These are phyloP conservation scores for Leccinellum luteum DNA, from an alignment of 768 basidiomycete species.

Conservation along the genomic window DNA sequence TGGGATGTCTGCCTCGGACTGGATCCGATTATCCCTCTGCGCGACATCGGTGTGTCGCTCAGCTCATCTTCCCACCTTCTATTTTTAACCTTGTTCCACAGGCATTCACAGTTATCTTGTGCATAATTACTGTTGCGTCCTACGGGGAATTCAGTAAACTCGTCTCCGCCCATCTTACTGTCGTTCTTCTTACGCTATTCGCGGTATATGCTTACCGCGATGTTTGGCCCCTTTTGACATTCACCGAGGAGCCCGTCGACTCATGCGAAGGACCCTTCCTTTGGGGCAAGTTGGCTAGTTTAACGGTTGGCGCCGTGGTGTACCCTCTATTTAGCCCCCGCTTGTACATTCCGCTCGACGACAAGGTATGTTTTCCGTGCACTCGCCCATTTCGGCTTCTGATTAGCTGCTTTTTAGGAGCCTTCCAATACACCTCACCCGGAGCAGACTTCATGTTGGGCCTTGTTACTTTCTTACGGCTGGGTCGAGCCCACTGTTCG, in stretches of 20 bases:
- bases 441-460: conserved; percentile 1
- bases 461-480: not conserved
- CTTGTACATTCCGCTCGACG: not conserved
- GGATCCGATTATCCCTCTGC: not conserved
- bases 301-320: not conserved
- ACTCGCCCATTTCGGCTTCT: not conserved
- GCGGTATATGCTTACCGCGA: not conserved
- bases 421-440: not conserved
- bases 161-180: not conserved
- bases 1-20: not conserved
- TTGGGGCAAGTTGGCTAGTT: not conserved
- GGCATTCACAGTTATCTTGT: not conserved
- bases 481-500: conserved; percentile 2
- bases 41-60: not conserved
- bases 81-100: not conserved
- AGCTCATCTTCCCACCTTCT: not conserved
- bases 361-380: not conserved
- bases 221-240: conserved; percentile 1
- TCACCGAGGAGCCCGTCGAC: not conserved
- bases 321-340: conserved; percentile 2
- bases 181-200: not conserved
- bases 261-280: not conserved
- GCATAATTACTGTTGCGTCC: not conserved
- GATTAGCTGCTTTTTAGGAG: not conserved
- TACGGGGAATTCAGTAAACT: not conserved